Evolutionary conservation across 2,329 filamentous ascomycete species (phyloP), one percentile per base, ranked within the genome.

Genomic region (Cladophialophora chaetospira): DNA sequence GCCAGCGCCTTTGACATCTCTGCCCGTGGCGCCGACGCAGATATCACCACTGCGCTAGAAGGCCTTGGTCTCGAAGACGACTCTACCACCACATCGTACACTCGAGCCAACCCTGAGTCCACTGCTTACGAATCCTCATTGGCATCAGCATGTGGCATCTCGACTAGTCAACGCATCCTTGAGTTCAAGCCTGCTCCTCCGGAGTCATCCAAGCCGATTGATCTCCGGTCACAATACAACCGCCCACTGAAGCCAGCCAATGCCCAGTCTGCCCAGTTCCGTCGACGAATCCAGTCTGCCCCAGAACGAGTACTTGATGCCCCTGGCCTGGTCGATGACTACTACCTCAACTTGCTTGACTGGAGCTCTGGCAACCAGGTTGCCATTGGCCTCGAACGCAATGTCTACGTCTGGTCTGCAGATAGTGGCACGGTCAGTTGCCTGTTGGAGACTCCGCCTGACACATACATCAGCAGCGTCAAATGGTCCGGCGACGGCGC

Each of bases 331-430:
- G 88, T 97, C 60, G 94, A 99, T 69, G 94, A 99, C 78, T 99
- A 97, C 82, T 99, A 99, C 74, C 88, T 99, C 67, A 99, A 99
- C 80, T 82, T 99, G 35, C 85, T 99, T 23, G 94, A 99, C 79
- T 99, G 94, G 94, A 96, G 92, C 71, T 94, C 91, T 5, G 88
- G 89, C 59, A 99, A 99, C 80, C 94, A 99, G 75, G 93, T 99
- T 53, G 94, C 94, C 46, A 97, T 99, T 71, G 94, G 93, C 55
- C 85, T 99, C 10, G 94, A 97, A 79, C 91, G 93, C 65, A 96
- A 88, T 66, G 94, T 99, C 67, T 99, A 99, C 69, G 89, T 99
- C 67, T 99, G 94, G 94, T 97, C 94, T 31, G 94, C 94, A 11
- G 94, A 97, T 65, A 88, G 91, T 69, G 94, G 94, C 58, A 85